Evolutionary conservation across 2,329 filamentous ascomycete genomes (phyloP), one percentile per base, ranked within the genome.

Genomic region (Ophiostoma himal-ulmi): DNA sequence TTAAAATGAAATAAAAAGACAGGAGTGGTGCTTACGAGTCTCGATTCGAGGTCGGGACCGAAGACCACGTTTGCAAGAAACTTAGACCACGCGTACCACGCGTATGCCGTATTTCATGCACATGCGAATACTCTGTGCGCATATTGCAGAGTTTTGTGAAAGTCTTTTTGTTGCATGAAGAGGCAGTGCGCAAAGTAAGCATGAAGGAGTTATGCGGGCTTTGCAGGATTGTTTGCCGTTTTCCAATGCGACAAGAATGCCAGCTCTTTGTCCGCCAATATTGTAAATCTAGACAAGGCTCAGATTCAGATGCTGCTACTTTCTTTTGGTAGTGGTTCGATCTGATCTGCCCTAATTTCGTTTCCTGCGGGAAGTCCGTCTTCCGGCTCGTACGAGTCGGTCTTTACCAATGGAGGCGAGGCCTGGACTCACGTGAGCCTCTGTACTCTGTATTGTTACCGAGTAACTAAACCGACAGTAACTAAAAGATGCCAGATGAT

Each of bases 311-410:
- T 5, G 37, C 5, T 30, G 30, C 11, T 6, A 7, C 44, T 48
- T 48, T 48, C 5, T n/a, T 14, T 48, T 44, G 13, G 17, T 13
- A 0, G 10, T 64, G 60, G 22, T 37, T 37, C 30, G 54, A 37
- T 37, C 60, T 37, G 22, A 14, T 14, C 30, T 34, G 26, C 8
- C 30, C 26, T 20, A 37, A 64, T 64, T 64, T 64, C 30, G 60
- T n/a, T 64, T 30, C 30, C 30, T 37, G 34, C 30, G 36, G 60
- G 30, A 36, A 64, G 26, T 14, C 60, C 60, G 60, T 20, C 60
- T 64, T 64, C 60, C 60, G 60, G 26, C 60, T 64, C 60, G 60
- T 64, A 64, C 60, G 60, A 64, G 60, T 64, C 60, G 60, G 60
- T 64, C 20, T 60, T 64, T 34, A 64, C 60, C 30, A 11, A 57